Conservation (phyloP, 352 stramenopile species). For the Pythium biforme region DNA sequence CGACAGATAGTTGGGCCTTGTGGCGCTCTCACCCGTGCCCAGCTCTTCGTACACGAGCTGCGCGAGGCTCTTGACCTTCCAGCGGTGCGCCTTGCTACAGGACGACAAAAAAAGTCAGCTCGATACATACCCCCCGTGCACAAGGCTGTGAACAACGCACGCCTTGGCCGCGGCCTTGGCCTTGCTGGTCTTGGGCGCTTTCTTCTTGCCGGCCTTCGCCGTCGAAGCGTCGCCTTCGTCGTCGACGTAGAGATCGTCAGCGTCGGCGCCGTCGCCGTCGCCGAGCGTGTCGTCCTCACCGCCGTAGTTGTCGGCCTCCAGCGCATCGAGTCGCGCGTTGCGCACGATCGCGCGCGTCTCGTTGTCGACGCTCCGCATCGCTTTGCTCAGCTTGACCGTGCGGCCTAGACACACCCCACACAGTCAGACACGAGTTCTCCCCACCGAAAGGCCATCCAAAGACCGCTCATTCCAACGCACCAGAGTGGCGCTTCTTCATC, state of each 20-base stretch:
- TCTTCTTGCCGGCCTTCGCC: conserved; percentile 40
- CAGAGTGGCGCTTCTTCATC: conserved; percentile 59
- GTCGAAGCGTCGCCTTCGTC: conserved; percentile 36
- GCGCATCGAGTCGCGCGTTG: conserved; percentile 81
- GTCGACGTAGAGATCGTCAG: conserved; percentile 75
- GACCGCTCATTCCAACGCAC: too few relatives aligned
- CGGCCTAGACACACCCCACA: conserved; percentile 43
- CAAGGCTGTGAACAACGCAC: neutral
- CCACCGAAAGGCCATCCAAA: too few relatives aligned
- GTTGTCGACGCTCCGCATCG: conserved; percentile 81
- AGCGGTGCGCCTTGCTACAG: conserved; percentile 28
- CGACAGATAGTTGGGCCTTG: conserved; percentile 67
- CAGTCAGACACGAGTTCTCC: too few relatives aligned
- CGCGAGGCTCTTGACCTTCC: conserved; percentile 87
- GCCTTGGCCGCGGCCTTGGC: conserved; percentile 12
- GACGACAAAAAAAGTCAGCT: neutral
- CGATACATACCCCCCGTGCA: neutral
- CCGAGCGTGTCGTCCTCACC: conserved; percentile 45
- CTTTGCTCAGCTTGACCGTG: conserved; percentile 74
- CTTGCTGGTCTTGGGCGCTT: too few relatives aligned
- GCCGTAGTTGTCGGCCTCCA: conserved; percentile 89
- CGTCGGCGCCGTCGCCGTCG: conserved; percentile 35
- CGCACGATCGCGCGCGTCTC: conserved; percentile 80
- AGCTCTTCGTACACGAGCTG: conserved; percentile 86
- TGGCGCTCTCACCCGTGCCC: conserved; percentile 12